Evolutionary conservation across 257 asterid species (phyloP), one percentile per base, ranked within the genome.

Genomic region (Osmanthus fragrans): DNA sequence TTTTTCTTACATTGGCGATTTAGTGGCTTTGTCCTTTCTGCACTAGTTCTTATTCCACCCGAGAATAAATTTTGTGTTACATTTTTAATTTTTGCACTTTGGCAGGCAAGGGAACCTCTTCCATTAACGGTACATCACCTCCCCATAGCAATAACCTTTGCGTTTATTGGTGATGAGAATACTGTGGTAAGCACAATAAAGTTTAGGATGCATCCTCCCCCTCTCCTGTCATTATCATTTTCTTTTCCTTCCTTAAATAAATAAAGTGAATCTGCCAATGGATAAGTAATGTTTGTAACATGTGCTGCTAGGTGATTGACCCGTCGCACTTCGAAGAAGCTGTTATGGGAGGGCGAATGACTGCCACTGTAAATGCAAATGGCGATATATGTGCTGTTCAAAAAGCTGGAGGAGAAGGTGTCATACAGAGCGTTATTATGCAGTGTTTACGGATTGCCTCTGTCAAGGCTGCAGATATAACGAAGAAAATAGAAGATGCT

Each of bases 331-430:
- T 87, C 64, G 98, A 93, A 89, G 99, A 93, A 85, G 96, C 91
- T 75, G 87, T 96, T 76, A 90, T 92, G 96, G 92, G 97, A 76
- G 98, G 98, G 83, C 90, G 88, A 83, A 77, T 96, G 89, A 92
- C 99, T 69, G 92, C 92, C 58, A 96, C 96, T 29, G 80, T 92
- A 64, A 96, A 92, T 84, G 80, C 91, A 65, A 88, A 91, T 77
- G 98, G 98, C 25, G 97, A 96, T n/a, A 86, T 96, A 47, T 96
- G 97, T 81, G 90, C 98, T 63, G 87, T 93, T 78, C 99, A 96
- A 77, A 96, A 96, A 81, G 95, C 97, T 77, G 99, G 98, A 80
- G 97, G 99, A 75, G 89, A 80, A 42, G 97, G 95, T 64, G 91
- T 89, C 76, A 40, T 86, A 80, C 96, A 89, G 86, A 93, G 94